Base-by-base conservation (phyloP, 2,329 filamentous ascomycete genomes). In the Fusarium humuli region DNA sequence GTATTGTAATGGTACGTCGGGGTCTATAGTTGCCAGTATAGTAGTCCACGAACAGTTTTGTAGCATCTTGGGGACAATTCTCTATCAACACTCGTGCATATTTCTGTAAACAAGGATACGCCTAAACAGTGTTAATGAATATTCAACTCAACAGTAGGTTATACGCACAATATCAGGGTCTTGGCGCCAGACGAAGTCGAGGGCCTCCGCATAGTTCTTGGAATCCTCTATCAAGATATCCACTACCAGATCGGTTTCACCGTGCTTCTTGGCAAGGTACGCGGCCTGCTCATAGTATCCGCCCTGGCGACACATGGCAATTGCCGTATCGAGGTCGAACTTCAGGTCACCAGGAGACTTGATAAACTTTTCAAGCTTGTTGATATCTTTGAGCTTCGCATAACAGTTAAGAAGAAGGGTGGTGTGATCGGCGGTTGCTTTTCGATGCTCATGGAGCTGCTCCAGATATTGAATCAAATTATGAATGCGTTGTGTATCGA, bases 381-480 rank as follows among this genome's bases (percentile, higher is more conserved):
- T 92, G 7, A 97, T 95, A 77, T 99, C 96, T 79, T 99, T 99
- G 18, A 98, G 83, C 77, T 99, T 99, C 1, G 96, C 96, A 77
- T 99, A 99, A 81, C 96, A 99, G 78, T 99, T 99, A 45, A 99
- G 83, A 1, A 99, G 85, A 13, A 99, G 83, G 0, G 96, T 99
- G 0, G 96, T 99, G 74, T 99, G 96, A 72, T 99, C 96, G 3
- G 94, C 91, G 4, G 95, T 98, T 0, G 96, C 97, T 77, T 91
- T 95, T 76, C 95, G 91, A 75, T 97, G 94, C 68, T 98, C 94
- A 76, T 99, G 96, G 18, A 99, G 84, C 79, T 99, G 94, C 81
- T 99, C 97, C 4, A 99, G 86, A 76, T 98, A 99, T 77, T 97
- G 94, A 58, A 99, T 98, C 29, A 99, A 85, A 77, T 98, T 99